A percentile compares a stretch with the other conserved stretches of the same genome.
These are phyloP conservation scores for Acer saccharum DNA, from an alignment of 345 rosid species.

Conservation along the genomic window DNA sequence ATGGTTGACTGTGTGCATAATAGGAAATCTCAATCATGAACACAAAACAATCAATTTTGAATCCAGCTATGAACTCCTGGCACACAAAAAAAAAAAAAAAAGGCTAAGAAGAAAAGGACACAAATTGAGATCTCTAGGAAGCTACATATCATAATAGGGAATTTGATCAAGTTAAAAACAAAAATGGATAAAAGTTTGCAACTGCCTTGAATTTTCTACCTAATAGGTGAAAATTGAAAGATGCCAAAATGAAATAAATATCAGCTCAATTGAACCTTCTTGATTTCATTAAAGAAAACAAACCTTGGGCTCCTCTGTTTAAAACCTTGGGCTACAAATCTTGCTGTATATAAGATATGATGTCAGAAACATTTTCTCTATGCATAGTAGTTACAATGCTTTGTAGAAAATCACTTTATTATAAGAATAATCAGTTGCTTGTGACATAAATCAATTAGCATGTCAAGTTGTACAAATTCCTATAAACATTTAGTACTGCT, in stretches of 20 bases:
- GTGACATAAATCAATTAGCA: too few species aligned
- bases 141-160: not conserved
- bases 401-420: too few species aligned
- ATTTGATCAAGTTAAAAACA: not conserved
- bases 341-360: too few species aligned
- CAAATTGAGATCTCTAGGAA: not conserved
- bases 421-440: too few species aligned
- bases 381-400: too few species aligned
- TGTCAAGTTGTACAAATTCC: too few species aligned
- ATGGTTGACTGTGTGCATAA: not conserved
- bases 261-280: not conserved
- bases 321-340: too few species aligned
- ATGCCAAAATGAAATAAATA: not conserved
- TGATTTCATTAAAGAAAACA: not conserved
- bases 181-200: not conserved
- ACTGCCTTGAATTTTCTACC: not conserved
- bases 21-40: constrained; percentile 7
- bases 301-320: too few species aligned
- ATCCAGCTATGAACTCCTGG: too few species aligned
- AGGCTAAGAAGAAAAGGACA: not conserved
- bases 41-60: not conserved
- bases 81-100: too few species aligned
- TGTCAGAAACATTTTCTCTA: too few species aligned
- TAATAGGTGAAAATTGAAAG: not conserved
- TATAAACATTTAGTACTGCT: too few species aligned